Percentiles rank a stretch among this genome's conserved stretches.
These are phyloP conservation scores for Amanita molliuscula DNA, from an alignment of 768 basidiomycete species.

Conservation along the genomic window DNA sequence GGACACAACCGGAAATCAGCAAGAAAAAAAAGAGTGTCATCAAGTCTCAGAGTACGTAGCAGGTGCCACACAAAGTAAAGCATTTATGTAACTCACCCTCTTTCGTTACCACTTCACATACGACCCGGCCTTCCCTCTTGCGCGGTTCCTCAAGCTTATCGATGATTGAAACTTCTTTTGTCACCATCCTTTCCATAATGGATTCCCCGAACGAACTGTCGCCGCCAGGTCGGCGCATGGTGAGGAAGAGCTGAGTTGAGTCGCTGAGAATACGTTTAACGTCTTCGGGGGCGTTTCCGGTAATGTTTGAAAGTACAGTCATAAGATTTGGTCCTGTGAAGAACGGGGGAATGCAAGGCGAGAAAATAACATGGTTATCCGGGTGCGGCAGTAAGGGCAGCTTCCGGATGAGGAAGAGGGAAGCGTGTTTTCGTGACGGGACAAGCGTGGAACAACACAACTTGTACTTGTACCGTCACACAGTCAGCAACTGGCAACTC, in stretches of 20 bases:
- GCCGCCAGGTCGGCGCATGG: not conserved
- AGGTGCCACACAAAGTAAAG: not conserved
- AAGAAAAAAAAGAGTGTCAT: no score
- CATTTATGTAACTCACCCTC: constrained; percentile 11
- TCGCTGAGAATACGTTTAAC: constrained; percentile 8
- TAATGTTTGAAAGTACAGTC: not conserved
- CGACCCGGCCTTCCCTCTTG: constrained; percentile 18
- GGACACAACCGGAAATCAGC: not conserved
- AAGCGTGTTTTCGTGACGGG: no score
- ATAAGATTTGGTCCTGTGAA: not conserved
- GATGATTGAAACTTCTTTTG: constrained; percentile 15
- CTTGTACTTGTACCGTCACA: no score
- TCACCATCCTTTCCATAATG: constrained; percentile 10
- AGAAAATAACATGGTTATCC: no score
- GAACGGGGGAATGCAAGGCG: not conserved
- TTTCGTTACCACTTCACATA: constrained; percentile 17
- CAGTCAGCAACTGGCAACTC: no score
- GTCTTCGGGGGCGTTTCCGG: constrained; percentile 12
- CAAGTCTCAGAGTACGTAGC: no score
- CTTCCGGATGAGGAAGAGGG: no score
- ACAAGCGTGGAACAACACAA: no score
- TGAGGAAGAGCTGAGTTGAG: not conserved
- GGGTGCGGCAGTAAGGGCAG: no score
- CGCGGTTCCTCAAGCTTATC: constrained; percentile 18
- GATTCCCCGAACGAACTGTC: constrained; percentile 10